Base-by-base conservation (phyloP, 805 yeast genomes). In the Barnettozyma vustinii region DNA sequence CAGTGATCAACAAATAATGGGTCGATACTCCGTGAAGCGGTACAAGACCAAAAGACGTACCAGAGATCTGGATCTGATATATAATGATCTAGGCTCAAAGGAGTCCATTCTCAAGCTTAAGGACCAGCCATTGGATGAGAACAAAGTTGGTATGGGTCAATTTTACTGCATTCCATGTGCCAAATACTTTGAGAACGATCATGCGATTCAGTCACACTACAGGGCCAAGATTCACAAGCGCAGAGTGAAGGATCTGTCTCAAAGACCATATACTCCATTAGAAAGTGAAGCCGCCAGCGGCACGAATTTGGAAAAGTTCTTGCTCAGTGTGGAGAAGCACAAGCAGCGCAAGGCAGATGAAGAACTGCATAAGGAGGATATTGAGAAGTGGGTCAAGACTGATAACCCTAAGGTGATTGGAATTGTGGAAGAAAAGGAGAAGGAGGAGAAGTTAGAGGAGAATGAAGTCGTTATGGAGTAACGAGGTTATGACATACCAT, bases 241-340 rank as follows among this genome's bases (percentile, higher is more conserved):
- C 67, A 75, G 96, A 63, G 84, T 87, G 23, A 87, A 83, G 65
- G 85, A 80, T 37, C 72, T 94, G 58, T 79, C 77, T 49, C 80
- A 74, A 44, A 84, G 83, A 46, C 97, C 97, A 9, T 92, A 92
- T 63, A 82, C 97, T 5, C 84, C 80, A 48, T 79, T 85, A 52
- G 98, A 92, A 62, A 84, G 96, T 37, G 90, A 89, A 60, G 96
- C 97, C 30, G 97, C 96, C 2, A 78, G 85, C 0, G 98, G 98
- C 4, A 71, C 76, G 16, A 84, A 88, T 63, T 71, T 92, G 59
- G 74, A 75, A 45, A 83, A 79, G 64, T 91, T 81, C 64, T 63
- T 84, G 59, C 71, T 74, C 46, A 73, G 79, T 45, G 91, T 84
- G 19, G 83, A 84, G 52, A 70, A 76, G 52, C 80, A 82, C 59